Evolutionary conservation across 83 land plant genomes (phyloP).

Genomic region (Diphasiastrum complanatum): DNA sequence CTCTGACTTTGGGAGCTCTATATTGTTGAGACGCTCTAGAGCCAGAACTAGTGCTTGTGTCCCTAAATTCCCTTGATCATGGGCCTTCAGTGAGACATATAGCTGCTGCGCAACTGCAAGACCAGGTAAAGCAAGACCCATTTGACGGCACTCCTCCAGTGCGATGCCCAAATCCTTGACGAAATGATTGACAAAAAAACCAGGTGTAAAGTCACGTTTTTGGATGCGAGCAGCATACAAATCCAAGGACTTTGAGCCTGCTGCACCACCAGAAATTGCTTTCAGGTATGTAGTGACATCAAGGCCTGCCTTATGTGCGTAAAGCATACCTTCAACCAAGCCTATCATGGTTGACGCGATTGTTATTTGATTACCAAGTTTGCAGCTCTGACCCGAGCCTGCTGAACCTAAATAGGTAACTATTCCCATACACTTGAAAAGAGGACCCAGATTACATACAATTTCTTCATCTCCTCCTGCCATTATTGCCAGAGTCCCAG

Average conservation of each 20-base stretch:
- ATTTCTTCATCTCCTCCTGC: slow-evolving; percentile 58
- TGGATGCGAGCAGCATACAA: slow-evolving; percentile 69
- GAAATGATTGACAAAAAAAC: slow-evolving; percentile 89
- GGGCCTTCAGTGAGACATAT: slow-evolving; percentile 30
- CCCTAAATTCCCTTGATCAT: slow-evolving; percentile 29
- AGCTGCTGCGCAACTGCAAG: slow-evolving; percentile 63
- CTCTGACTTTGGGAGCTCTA: slow-evolving; percentile 16
- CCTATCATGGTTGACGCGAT: slow-evolving; percentile 96
- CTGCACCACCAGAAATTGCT: slow-evolving; percentile 35
- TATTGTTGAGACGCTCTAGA: slow-evolving; percentile 77
- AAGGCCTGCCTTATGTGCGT: slow-evolving; percentile 29
- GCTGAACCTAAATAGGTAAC: slow-evolving; percentile 69
- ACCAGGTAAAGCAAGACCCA: slow-evolving; percentile 83
- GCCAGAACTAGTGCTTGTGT: slow-evolving; percentile 78
- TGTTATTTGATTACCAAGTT: slow-evolving; percentile 66
- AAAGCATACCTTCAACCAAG: slow-evolving; percentile 37
- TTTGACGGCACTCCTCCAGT: slow-evolving; percentile 67
- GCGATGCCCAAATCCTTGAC: slow-evolving; percentile 97
- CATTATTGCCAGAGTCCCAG: slow-evolving; percentile 55
- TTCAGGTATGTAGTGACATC: slow-evolving; percentile 29
- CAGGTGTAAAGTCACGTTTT: slow-evolving; percentile 79
- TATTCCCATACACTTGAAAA: slow-evolving; percentile 52
- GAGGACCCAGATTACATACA: slow-evolving; percentile 31
- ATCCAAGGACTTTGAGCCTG: slow-evolving; percentile 77
- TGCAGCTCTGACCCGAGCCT: slow-evolving; percentile 59